Evolutionary conservation across 225 moss, liverwort and hornwort genomes (phyloP).

Genomic region (Bryoerythrophyllum caledonicum): DNA sequence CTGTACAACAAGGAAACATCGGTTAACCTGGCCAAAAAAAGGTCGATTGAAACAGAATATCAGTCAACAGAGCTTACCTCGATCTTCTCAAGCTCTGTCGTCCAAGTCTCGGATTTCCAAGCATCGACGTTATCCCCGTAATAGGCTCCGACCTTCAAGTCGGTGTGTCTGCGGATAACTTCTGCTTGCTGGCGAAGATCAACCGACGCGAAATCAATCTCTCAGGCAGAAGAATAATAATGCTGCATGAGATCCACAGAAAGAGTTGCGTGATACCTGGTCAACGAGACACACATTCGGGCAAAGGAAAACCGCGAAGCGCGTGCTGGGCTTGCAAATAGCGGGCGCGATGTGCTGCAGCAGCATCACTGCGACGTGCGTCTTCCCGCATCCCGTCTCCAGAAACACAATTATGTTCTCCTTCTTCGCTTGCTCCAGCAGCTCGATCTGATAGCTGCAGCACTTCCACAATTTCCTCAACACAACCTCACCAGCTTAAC

Average conservation of each 20-base stretch:
- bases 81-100: conserved; percentile 57
- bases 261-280: conserved; percentile 54
- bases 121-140: conserved; percentile 68
- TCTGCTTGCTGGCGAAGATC: conserved; percentile 74
- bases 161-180: conserved; percentile 54
- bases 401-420: conserved; percentile 83
- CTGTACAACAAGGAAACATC: conserved; percentile 40
- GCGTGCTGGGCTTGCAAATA: conserved; percentile 75
- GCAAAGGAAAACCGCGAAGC: conserved; percentile 73
- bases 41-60: neutral
- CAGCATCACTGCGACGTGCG: conserved; percentile 76
- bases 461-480: conserved; percentile 18
- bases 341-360: conserved; percentile 58
- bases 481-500: neutral
- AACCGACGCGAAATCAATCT: conserved; percentile 18
- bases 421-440: conserved; percentile 76
- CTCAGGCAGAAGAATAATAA: conserved; percentile 8
- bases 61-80: conserved; percentile 52
- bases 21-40: neutral
- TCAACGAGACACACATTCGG: conserved; percentile 77
- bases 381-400: conserved; percentile 95
- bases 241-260: neutral
- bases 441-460: conserved; percentile 85
- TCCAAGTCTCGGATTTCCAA: conserved; percentile 73
- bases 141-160: conserved; percentile 65